Conservation (phyloP, 257 asterid genomes). For the Verbena officinalis region DNA sequence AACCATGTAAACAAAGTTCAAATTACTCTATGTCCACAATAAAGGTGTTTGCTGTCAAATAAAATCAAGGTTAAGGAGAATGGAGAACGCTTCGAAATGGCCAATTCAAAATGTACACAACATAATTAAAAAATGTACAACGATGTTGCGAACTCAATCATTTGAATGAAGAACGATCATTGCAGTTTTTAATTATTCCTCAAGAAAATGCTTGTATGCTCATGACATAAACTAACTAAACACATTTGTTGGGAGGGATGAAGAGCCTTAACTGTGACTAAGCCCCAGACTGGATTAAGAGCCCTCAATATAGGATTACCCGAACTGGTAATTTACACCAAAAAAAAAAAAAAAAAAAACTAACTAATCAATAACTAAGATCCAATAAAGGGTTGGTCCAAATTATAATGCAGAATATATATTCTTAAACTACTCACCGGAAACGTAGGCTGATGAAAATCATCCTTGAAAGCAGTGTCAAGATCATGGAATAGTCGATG, state of each 20-base stretch:
- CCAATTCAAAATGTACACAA: constrained; percentile 4
- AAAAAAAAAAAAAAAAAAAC: no score
- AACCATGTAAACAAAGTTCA: neutral
- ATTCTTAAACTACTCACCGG: constrained; percentile 53
- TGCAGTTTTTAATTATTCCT: no score
- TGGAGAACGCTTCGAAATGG: neutral
- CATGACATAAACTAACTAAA: neutral
- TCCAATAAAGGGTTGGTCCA: constrained; percentile 3
- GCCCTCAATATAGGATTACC: no score
- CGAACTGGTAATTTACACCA: no score
- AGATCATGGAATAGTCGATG: constrained; percentile 74
- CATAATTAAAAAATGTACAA: constrained; percentile 1
- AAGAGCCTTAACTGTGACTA: no score
- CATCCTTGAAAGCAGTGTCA: constrained; percentile 71
- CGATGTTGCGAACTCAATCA: constrained; percentile 1
- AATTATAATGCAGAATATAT: constrained; percentile 3
- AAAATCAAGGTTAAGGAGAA: constrained; percentile 5
- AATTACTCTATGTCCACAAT: neutral
- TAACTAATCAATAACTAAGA: neutral
- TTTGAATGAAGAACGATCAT: no score
- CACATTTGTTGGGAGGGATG: no score
- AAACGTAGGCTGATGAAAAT: constrained; percentile 85
- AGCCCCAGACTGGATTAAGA: no score
- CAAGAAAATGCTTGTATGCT: neutral
- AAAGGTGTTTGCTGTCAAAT: constrained; percentile 9